A percentile compares a stretch with the other conserved stretches of the same genome.
phyloP scores from a whole-genome alignment of 2,329 filamentous ascomycete species.

The Hypoxylon sp. region DNA sequence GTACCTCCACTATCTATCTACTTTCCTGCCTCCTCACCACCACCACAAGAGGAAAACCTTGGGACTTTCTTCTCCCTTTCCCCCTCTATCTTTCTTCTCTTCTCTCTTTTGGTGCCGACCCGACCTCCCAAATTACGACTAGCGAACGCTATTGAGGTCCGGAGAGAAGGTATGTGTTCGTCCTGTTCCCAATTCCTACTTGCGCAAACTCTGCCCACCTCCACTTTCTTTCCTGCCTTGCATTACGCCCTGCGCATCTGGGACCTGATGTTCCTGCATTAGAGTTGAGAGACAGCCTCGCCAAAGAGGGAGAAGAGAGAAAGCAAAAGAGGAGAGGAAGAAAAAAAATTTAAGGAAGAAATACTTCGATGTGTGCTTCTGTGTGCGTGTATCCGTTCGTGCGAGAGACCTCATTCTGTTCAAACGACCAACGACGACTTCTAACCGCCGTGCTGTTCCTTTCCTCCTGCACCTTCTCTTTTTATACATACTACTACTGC shows the following conservation, averaged over 20 bases:
- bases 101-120: slow-evolving; percentile 54
- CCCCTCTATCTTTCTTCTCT: slow-evolving; percentile 55
- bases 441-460: slow-evolving; percentile 34
- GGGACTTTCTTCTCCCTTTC: slow-evolving; percentile 53
- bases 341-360: slow-evolving; percentile 23
- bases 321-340: slow-evolving; percentile 24
- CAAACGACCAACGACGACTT: slow-evolving; percentile 47
- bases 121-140: slow-evolving; percentile 56
- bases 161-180: slow-evolving; percentile 55
- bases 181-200: slow-evolving; percentile 45
- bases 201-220: slow-evolving; percentile 49
- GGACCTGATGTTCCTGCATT: slow-evolving; percentile 50
- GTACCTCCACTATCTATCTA: slow-evolving; percentile 48
- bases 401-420: slow-evolving; percentile 39
- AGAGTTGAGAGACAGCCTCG: slow-evolving; percentile 48
- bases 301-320: slow-evolving; percentile 32
- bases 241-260: slow-evolving; percentile 47
- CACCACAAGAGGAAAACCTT: slow-evolving; percentile 52
- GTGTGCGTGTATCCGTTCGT: slow-evolving; percentile 40
- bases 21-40: slow-evolving; percentile 47
- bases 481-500: slow-evolving; percentile 22
- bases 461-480: slow-evolving; percentile 15
- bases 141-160: slow-evolving; percentile 51
- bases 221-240: slow-evolving; percentile 45
- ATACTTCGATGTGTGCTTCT: slow-evolving; percentile 38